Evolutionary conservation across 2,329 filamentous ascomycete species (phyloP), one percentile per base, ranked within the genome.

Genomic region (Diaporthe sp.): DNA sequence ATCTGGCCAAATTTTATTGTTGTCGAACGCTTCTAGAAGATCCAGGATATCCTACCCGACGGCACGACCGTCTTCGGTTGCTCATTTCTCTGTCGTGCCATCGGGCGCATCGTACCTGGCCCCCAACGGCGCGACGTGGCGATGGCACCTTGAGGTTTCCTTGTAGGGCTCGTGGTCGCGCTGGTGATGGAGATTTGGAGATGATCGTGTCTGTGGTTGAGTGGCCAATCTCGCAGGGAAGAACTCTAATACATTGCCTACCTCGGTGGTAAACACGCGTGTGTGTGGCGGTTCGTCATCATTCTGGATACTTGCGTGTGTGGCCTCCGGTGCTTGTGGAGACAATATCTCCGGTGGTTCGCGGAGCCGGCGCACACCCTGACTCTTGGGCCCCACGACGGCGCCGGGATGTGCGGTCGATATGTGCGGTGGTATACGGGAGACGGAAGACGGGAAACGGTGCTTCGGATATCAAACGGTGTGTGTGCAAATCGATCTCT

Each of bases 61-160:
- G 55, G 28, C 28, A 19, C 55, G 28, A 49, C 44, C 17, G 25
- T 31, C 22, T 7, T 10, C 28, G 17, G 31, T 4, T 39, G 28
- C 65, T 68, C 46, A 68, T 68, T 37, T 68, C 65, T 25, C 28
- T 68, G 65, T 37, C 46, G 46, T 68, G 65, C n/a, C 65, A 68
- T 68, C 65, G 65, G 31, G 62, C 17, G n/a, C 19, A 25, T n/a
- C 31, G 55, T 61, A 58, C 55, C 31, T n/a, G 17, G 6, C 44
- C 15, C 44, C 15, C 25, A 19, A 34, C 25, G 39, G 17, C 42
- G 42, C 25, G 60, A 46, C 60, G 42, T 65, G 62, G 44, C 44
- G 46, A 51, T 37, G 44, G 19, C 31, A 67, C 62, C 28, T 37
- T 4, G 46, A 25, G 19, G 8, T 25, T 25, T 37, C 62, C 31